Percentiles rank a stretch among this genome's conserved stretches.
These are phyloP conservation scores for Saccharum spontaneum DNA, from an alignment of 176 grass and related monocot species.

Conservation along the genomic window DNA sequence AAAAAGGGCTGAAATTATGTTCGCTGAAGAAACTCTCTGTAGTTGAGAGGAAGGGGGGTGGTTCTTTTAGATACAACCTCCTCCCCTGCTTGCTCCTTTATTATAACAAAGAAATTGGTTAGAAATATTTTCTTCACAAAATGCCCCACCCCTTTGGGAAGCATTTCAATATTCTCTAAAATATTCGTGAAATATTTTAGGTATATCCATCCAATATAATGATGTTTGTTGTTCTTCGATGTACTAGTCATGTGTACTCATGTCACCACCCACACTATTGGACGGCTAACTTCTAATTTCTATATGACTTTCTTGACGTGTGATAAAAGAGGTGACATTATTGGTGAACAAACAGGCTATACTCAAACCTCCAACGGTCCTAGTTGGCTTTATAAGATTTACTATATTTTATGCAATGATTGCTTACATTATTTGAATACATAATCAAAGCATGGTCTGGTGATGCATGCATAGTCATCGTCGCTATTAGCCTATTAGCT, in stretches of 20 bases:
- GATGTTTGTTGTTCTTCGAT: background rate
- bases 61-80: background rate
- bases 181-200: background rate
- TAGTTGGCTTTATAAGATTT: background rate
- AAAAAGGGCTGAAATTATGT: background rate
- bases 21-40: background rate
- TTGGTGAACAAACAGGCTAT: background rate
- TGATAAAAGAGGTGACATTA: background rate
- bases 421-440: background rate
- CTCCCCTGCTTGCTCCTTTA: background rate
- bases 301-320: constrained; percentile 15
- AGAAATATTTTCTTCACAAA: background rate
- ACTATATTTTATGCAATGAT: constrained; percentile 4
- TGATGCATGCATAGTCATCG: background rate
- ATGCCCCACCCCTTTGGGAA: background rate
- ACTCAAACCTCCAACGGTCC: background rate
- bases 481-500: background rate
- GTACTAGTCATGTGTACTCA: background rate
- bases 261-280: background rate
- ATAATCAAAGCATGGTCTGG: background rate
- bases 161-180: background rate
- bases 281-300: background rate
- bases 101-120: background rate
- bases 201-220: background rate
- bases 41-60: background rate